Evolutionary conservation across 208 protist genomes (phyloP), one percentile per base, ranked within the genome.

Genomic region (Crithidia brevicula): DNA sequence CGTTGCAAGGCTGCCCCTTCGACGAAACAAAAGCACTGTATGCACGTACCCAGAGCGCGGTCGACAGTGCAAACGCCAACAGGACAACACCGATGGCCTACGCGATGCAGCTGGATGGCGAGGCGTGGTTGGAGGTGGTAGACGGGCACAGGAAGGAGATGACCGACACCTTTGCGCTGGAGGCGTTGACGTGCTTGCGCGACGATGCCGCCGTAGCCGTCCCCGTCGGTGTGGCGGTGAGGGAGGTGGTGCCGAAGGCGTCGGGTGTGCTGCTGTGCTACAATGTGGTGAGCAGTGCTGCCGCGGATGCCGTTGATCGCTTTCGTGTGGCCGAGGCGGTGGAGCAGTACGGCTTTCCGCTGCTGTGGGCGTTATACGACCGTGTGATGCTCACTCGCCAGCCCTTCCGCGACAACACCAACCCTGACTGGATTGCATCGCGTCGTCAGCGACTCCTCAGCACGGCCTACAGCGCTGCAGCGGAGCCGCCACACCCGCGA

Each of bases 321-420:
- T 25, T 25, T 25, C 62, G 46, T 3, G 62, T 81, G 4, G 50
- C 50, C 9, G 43, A 67, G 4, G 50, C 30, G 30, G 40, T 81
- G n/a, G 43, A 63, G 34, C 47, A 63, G 28, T 58, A 75, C 61
- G 9, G 58, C 25, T 85, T 76, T 43, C 65, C 75, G 6, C 57
- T 68, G 18, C 34, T 85, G 36, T 77, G 74, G 79, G 58, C 60
- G 38, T 33, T 85, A 27, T 74, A 85, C 49, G 59, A 75, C 40
- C 27, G 25, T 6, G 40, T 79, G 15, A 65, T 72, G 33, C 7
- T 61, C 31, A 30, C 54, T 4, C 47, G 28, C 4, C 36, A 58
- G 3, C 46, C 40, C 5, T 60, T 51, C 27, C 42, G 18, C 20
- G 18, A 56, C 10, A 60, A 16, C 11, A 57, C 38, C 7, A 67